Evolutionary conservation across 176 grass and related monocot genomes (phyloP), one percentile per base, ranked within the genome.

Genomic region (Stipa capillata): DNA sequence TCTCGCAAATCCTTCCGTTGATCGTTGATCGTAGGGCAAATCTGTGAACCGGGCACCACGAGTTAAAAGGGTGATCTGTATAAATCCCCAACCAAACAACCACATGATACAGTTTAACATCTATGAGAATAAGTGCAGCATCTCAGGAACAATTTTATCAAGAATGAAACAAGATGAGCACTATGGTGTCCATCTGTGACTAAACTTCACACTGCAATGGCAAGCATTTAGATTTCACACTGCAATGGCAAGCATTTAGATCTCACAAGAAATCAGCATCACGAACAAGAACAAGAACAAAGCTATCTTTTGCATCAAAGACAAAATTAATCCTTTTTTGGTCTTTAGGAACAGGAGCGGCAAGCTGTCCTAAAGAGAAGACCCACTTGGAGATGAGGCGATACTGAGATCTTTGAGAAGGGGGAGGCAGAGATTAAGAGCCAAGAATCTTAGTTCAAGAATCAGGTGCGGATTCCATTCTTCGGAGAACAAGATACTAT

Each of bases 381-480:
- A 70, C 77, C n/a, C 73, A 82, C 49, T 63, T 48, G 72, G 40
- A 55, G 56, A 72, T 14, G 49, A 40, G 17, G 45, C 56, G 28
- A 49, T 35, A 77, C 45, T 48, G 23, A 72, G 65, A 85, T 89
- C 87, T 64, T 36, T 35, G 37, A 54, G 82, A 70, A 61, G 63
- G 54, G n/a, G 77, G 77, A 81, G 43, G 71, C 43, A 80, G 62
- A 85, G 82, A 85, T 62, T 45, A 43, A 84, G 62, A 76, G 64
- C 20, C 71, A 31, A 58, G 64, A 89, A 85, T 85, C 87, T 49
- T 62, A 21, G 45, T 76, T 39, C 56, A 57, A 71, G 87, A 82
- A 89, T 24, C 31, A 45, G 83, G 55, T 85, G 55, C 82, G 39
- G 34, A 50, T 85, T 89, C 82, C 71, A 89, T 85, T 57, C 77